Base-by-base conservation (phyloP, 495 filamentous ascomycete genomes). In the Aspergillus bertholletiae region DNA sequence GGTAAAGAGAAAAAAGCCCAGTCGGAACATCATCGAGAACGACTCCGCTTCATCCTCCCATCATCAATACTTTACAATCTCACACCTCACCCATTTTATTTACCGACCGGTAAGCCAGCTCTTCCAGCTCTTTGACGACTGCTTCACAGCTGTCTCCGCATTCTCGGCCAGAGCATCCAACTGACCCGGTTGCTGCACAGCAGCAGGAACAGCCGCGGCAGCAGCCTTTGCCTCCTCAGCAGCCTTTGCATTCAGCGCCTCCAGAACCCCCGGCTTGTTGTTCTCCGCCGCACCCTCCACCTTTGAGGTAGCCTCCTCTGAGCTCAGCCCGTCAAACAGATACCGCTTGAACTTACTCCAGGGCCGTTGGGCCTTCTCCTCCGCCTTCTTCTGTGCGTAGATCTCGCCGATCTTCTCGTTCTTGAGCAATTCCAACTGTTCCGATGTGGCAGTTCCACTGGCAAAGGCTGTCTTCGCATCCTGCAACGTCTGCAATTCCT, bases 381-480 rank as follows among this genome's bases (percentile, higher is more conserved):
- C 70, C 40, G 69, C 69, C 48, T 66, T 68, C 51, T 77, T 76
- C 59, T 69, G 68, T 58, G 76, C 69, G 28, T 70, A 56, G 24
- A 79, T 74, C 46, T 75, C 70, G 37, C 66, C 74, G 27, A 81
- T 79, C 21, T 84, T 76, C 50, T 89, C 86, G 55, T 82, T 80
- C 67, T 84, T 83, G 39, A 90, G 56, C 17, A 79, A 57, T 37
- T 77, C 68, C 34, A 71, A 58, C 63, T 74, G 70, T 61, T 78
- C 76, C 49, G 53, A 43, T n/a, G 82, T 85, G 1, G 88, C 88
- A 20, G 74, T 78, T 53, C 83, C 85, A 13, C 73, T 75, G 60
- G 83, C 82, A 62, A 79, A 81, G 23, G 85, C 84, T 3, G 83
- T 67, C 37, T 80, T 76, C 22, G 86, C 86, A 46, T 78, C 70